phyloP scores from a whole-genome alignment of 371 early-diverging fungal species.

The Mucor indicus region DNA sequence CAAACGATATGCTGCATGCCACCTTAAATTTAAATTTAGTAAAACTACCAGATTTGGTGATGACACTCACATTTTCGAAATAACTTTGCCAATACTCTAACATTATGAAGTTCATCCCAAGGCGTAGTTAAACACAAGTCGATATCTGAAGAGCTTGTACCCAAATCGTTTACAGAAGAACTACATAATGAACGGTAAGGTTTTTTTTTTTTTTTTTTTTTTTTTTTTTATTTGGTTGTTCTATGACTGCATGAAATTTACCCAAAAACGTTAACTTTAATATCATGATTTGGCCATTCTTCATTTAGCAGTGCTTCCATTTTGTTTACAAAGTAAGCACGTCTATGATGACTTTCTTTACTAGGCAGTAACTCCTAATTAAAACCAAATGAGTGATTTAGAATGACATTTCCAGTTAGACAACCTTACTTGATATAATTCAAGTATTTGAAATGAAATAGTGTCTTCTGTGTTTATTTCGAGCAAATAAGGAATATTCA shows the following conservation, averaged over 20 bases:
- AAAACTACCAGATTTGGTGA: no score
- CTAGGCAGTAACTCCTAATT: conserved; percentile 49
- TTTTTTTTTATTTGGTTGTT: no score
- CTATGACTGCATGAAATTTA: no score
- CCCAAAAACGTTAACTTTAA: conserved; percentile 66
- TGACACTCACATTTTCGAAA: conserved; percentile 33
- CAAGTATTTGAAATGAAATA: conserved; percentile 11
- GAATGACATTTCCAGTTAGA: not conserved
- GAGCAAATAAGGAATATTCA: conserved; percentile 11
- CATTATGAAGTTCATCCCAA: conserved; percentile 50
- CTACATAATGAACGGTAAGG: conserved; percentile 19
- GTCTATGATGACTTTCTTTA: conserved; percentile 54
- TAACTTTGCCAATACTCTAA: conserved; percentile 43
- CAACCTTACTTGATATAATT: conserved; percentile 16
- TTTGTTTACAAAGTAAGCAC: conserved; percentile 51
- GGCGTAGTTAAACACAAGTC: conserved; percentile 63
- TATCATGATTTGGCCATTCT: conserved; percentile 59
- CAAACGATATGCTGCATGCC: conserved; percentile 56
- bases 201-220: not conserved
- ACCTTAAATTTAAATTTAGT: conserved; percentile 21
- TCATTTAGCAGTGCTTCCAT: conserved; percentile 50
- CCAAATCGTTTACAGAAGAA: conserved; percentile 60
- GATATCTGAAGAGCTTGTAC: conserved; percentile 56
- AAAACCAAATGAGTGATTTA: not conserved
- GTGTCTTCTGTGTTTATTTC: conserved; percentile 19